Evolutionary conservation across 805 yeast species (phyloP), one percentile per base, ranked within the genome.

Genomic region (Cyberlindnera nakhonratchasimensis): DNA sequence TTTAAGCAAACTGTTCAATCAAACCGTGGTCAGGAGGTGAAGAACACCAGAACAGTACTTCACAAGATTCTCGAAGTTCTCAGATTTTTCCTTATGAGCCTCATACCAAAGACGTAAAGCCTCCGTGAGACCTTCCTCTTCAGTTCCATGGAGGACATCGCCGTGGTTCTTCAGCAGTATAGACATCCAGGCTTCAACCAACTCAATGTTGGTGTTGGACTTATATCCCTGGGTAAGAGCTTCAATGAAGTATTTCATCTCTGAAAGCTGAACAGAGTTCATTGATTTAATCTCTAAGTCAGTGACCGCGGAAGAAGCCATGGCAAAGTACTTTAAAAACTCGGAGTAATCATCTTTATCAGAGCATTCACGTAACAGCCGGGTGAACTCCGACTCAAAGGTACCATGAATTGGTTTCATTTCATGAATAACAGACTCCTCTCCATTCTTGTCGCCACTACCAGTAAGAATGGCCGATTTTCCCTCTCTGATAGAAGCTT

Each of bases 201-300:
- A 65, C 52, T 93, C 99, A 59, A 75, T 80, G 62, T 89, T 79
- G 13, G 50, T 60, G 44, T 84, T 84, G 6, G 69, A 47, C 6
- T 58, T 51, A 34, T 86, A 59, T 2, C 91, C 95, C 34, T 61
- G 63, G 3, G 75, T 68, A 50, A 93, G 58, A 0, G 95, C 90
- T n/a, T 69, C 63, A 12, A 89, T 68, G 51, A 91, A 88, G 47
- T 68, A 62, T 1, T 73, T 58, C 52, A 89, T 61, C 65, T 91
- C 97, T 10, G 64, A 58, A 41, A 77, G 75, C 17, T 82, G 79
- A 37, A 72, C 66, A 2, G 82, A 61, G 51, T 79, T 75, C 48
- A 93, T 62, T 3, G 96, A 83, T 55, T 95, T 79, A 44, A 93
- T 79, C 62, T 93, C 99, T 44, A 93, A 63, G 60, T 93, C 98